Base-by-base conservation (phyloP, 2,329 filamentous ascomycete species). In the Claviceps sp. region DNA sequence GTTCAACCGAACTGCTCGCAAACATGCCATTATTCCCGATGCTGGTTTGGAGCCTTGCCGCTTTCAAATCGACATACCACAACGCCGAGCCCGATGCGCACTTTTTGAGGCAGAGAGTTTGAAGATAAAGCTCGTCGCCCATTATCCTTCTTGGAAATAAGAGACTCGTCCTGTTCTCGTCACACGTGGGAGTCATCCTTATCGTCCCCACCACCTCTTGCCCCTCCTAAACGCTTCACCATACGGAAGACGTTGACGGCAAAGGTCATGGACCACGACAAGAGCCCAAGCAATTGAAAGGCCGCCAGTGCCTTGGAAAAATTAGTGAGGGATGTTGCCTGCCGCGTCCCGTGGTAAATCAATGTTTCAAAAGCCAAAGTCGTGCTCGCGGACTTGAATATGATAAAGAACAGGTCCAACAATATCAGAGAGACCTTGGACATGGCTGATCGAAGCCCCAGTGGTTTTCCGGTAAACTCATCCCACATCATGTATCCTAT, bases 401-500 rank as follows among this genome's bases (percentile, higher is more conserved):
- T 90, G 62, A 98, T 95, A 65, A 98, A 98, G 62, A 96, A 84
- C 3, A 98, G 76, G 68, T 98, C 93, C 53, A 95, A 78, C 51
- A 98, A 80, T 55, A 97, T 86, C 48, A 98, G 79, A 14, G 86
- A 82, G 57, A 95, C 86, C 66, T 98, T 98, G 48, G 88, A 85
- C 52, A 83, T 83, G 9, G 88, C 82, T 6, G 83, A 84, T 44
- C 94, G 85, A 55, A 98, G 72, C 1, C 93, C 93, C 20, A 98
- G 74, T 22, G 94, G 93, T 65, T 94, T 94, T 34, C 88, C 88
- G 5, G 88, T 93, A 69, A 96, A 97, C 70, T 98, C 93, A 64
- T 98, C 93, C 71, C 84, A 95, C 24, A 90, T 94, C 71, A 97
- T 93, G 70, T 95, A 97, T 48, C 86, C 72, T 52, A 94, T 85